These are phyloP conservation scores for Pseudognaphalium luteoalbum DNA, from an alignment of 129 eudicot genomes.

Conservation along the genomic window DNA sequence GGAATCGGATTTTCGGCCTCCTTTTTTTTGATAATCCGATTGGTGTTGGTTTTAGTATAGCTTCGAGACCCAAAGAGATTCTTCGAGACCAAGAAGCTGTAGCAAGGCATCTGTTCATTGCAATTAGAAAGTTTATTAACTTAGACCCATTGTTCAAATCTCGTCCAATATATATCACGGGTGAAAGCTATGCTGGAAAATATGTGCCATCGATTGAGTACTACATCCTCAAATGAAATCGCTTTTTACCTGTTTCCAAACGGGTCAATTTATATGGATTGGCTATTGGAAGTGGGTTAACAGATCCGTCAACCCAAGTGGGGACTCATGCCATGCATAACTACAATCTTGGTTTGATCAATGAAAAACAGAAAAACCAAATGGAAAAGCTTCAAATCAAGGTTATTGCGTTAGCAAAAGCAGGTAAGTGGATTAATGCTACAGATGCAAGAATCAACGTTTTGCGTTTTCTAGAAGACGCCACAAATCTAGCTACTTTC, in stretches of 20 bases:
- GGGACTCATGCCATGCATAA: slow-evolving; percentile 71
- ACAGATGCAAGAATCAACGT: slow-evolving; percentile 52
- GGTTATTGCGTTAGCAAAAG: slow-evolving; percentile 34
- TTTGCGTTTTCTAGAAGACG: slow-evolving; percentile 31
- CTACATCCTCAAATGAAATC: slow-evolving; percentile 59
- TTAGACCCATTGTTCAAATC: slow-evolving; percentile 49
- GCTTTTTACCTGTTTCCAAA: slow-evolving; percentile 26
- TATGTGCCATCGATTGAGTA: slow-evolving; percentile 82
- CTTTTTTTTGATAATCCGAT: slow-evolving; percentile 85
- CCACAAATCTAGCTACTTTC: slow-evolving; percentile 76
- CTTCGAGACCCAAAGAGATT: slow-evolving; percentile 58
- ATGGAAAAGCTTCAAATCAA: slow-evolving; percentile 58
- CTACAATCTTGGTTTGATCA: slow-evolving; percentile 64
- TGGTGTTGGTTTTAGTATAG: slow-evolving; percentile 84
- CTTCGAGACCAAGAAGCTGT: slow-evolving; percentile 66
- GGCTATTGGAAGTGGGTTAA: slow-evolving; percentile 83
- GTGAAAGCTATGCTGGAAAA: slow-evolving; percentile 96
- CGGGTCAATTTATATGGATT: slow-evolving; percentile 71
- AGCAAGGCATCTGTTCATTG: slow-evolving; percentile 60
- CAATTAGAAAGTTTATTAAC: slow-evolving; percentile 53
- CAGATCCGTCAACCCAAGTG: slow-evolving; percentile 69
- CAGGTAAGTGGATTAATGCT: slow-evolving; percentile 67
- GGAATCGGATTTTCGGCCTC: slow-evolving; percentile 83
- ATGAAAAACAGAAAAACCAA: slow-evolving; percentile 59
- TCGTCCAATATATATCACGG: slow-evolving; percentile 73